Evolutionary conservation across 2,329 filamentous ascomycete genomes (phyloP).

Genomic region (Zymoseptoria pseudotritici): DNA sequence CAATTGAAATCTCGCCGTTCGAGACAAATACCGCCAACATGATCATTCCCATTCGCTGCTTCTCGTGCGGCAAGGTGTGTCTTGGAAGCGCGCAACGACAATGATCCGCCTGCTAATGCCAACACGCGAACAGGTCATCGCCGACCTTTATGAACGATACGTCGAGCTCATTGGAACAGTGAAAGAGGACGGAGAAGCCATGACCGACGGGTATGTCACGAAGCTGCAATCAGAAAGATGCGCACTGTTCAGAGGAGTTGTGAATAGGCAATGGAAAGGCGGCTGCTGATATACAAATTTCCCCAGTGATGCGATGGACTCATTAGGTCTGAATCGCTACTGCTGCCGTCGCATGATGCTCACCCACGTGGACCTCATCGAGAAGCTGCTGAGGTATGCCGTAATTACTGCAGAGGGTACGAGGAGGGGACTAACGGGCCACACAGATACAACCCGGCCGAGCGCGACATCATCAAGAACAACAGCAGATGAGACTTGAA

Average conservation of each 20-base stretch:
- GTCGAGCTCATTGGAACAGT: conserved; percentile 77
- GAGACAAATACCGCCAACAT: conserved; percentile 48
- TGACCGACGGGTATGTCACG: conserved; percentile 28
- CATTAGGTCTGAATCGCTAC: conserved; percentile 87
- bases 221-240: not conserved
- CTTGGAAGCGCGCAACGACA: not conserved
- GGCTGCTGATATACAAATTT: not conserved
- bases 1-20: not conserved
- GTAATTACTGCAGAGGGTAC: not conserved
- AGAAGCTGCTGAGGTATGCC: conserved; percentile 87
- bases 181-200: conserved; percentile 63
- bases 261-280: conserved; percentile 6
- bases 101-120: conserved; percentile 1
- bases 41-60: conserved; percentile 98
- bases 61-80: conserved; percentile 94
- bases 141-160: conserved; percentile 96
- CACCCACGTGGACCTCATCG: conserved; percentile 97
- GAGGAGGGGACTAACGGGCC: not conserved
- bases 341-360: conserved; percentile 99
- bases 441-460: conserved; percentile 31
- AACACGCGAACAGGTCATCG: conserved; percentile 63
- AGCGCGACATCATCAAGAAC: conserved; percentile 31
- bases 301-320: conserved; percentile 85
- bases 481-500: conserved; percentile 6
- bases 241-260: not conserved